These are phyloP conservation scores for Evernia prunastri DNA, from an alignment of 495 filamentous ascomycete species.

Conservation along the genomic window DNA sequence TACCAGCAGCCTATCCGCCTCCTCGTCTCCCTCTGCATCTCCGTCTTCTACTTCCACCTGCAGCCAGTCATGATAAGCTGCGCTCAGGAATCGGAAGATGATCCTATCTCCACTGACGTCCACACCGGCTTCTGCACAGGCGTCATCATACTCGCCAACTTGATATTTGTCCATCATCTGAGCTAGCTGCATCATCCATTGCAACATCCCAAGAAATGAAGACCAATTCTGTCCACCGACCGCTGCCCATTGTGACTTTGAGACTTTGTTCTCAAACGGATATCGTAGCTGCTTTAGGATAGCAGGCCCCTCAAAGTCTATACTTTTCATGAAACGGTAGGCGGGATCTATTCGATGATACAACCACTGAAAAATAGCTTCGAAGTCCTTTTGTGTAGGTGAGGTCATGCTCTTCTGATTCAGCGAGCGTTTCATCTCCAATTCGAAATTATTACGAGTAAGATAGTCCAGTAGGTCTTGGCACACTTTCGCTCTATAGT, in stretches of 20 bases:
- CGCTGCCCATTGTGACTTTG: conserved; percentile 87
- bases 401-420: conserved; percentile 80
- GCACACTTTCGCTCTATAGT: conserved; percentile 72
- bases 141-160: conserved; percentile 73
- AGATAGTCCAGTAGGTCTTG: conserved; percentile 90
- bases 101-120: conserved; percentile 86
- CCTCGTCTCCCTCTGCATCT: conserved; percentile 69
- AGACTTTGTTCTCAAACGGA: conserved; percentile 87
- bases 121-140: conserved; percentile 76
- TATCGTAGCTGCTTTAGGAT: conserved; percentile 90
- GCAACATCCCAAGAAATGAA: conserved; percentile 83
- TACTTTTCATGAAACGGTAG: conserved; percentile 83
- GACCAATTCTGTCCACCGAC: conserved; percentile 96
- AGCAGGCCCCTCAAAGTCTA: conserved; percentile 87
- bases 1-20: conserved; percentile 62
- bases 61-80: conserved; percentile 90
- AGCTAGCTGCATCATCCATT: conserved; percentile 98
- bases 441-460: conserved; percentile 84
- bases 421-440: conserved; percentile 91
- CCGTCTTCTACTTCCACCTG: conserved; percentile 71
- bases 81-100: conserved; percentile 82
- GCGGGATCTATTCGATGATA: conserved; percentile 91
- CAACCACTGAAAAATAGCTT: conserved; percentile 93
- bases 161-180: conserved; percentile 80
- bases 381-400: conserved; percentile 98